Evolutionary conservation across 192 early-diverging fungal genomes (phyloP).

Genomic region (Backusella circina): DNA sequence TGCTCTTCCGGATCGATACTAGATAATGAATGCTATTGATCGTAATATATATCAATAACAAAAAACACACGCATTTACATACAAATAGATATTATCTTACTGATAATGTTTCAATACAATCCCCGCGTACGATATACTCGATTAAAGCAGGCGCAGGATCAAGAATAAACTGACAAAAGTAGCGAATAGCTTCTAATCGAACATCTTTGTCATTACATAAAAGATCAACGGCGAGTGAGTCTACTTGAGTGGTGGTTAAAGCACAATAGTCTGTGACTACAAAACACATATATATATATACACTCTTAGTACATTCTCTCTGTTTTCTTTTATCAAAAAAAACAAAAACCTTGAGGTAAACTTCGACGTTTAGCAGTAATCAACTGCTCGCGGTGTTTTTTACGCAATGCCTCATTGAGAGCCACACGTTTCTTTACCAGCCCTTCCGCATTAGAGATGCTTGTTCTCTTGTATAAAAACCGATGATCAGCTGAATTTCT

Average conservation of each 20-base stretch:
- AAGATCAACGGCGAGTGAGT: constrained; percentile 15
- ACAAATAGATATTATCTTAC: not conserved
- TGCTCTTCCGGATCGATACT: constrained; percentile 15
- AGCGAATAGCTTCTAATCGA: constrained; percentile 21
- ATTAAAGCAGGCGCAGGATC: constrained; percentile 27
- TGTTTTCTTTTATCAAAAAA: not conserved
- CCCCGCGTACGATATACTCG: constrained; percentile 19
- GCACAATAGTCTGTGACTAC: constrained; percentile 10
- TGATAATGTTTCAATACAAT: constrained; percentile 23
- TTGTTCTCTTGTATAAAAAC: constrained; percentile 42
- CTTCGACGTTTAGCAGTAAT: constrained; percentile 60
- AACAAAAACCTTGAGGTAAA: constrained; percentile 5
- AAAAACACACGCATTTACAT: not conserved
- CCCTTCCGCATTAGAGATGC: constrained; percentile 43
- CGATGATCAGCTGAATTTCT: constrained; percentile 5
- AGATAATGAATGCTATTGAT: constrained; percentile 12
- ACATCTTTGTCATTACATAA: constrained; percentile 12
- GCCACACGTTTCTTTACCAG: constrained; percentile 46
- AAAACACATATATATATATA: not conserved
- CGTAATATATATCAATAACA: not conserved
- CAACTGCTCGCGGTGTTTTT: constrained; percentile 61
- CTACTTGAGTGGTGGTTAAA: constrained; percentile 12
- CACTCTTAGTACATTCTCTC: not conserved
- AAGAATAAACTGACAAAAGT: constrained; percentile 19
- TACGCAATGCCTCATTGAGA: constrained; percentile 54